A percentile compares a stretch with the other conserved stretches of the same genome.
phyloP scores from a whole-genome alignment of 1,284 basidiomycete genomes.

The Microbotryum saponariae region DNA sequence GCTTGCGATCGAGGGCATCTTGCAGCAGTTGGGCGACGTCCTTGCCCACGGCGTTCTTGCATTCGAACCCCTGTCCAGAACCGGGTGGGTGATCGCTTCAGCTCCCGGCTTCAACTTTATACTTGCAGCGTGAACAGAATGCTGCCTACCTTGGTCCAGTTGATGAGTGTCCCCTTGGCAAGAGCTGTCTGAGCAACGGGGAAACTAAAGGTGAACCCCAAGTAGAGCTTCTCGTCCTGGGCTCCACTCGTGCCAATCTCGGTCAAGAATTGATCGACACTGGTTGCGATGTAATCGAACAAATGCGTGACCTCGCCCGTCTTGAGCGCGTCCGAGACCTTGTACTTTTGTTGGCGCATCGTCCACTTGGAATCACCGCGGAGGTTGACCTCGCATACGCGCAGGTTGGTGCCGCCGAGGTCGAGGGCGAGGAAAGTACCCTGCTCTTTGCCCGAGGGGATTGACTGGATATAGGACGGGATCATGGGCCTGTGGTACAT shows the following conservation, averaged over 20 bases:
- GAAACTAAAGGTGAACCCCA: slow-evolving; percentile 93
- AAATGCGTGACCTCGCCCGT: slow-evolving; percentile 72
- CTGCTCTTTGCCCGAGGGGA: slow-evolving; percentile 81
- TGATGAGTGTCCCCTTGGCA: slow-evolving; percentile 77
- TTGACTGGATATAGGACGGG: slow-evolving; percentile 80
- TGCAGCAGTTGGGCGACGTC: slow-evolving; percentile 89
- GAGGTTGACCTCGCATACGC: slow-evolving; percentile 63
- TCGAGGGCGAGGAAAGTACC: slow-evolving; percentile 91
- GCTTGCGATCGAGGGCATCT: slow-evolving; percentile 85
- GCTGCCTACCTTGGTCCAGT: slow-evolving; percentile 71
- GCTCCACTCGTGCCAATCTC: slow-evolving; percentile 47
- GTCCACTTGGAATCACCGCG: slow-evolving; percentile 79
- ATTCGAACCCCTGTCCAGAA: slow-evolving; percentile 59
- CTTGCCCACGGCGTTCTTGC: slow-evolving; percentile 81
- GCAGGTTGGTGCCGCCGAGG: slow-evolving; percentile 91
- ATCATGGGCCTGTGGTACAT: slow-evolving; percentile 27
- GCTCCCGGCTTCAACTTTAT: not conserved
- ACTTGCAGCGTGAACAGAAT: not conserved
- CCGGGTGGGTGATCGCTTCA: not conserved
- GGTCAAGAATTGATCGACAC: slow-evolving; percentile 89
- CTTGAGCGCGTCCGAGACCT: slow-evolving; percentile 80
- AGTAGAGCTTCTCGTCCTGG: slow-evolving; percentile 55
- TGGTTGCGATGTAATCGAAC: slow-evolving; percentile 93
- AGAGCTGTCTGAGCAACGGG: slow-evolving; percentile 95
- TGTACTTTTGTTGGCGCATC: slow-evolving; percentile 87